Percentiles rank a stretch among this genome's conserved stretches.
Conservation (phyloP, 2,329 filamentous ascomycete genomes). For the Chrysoporthe austroafricana region DNA sequence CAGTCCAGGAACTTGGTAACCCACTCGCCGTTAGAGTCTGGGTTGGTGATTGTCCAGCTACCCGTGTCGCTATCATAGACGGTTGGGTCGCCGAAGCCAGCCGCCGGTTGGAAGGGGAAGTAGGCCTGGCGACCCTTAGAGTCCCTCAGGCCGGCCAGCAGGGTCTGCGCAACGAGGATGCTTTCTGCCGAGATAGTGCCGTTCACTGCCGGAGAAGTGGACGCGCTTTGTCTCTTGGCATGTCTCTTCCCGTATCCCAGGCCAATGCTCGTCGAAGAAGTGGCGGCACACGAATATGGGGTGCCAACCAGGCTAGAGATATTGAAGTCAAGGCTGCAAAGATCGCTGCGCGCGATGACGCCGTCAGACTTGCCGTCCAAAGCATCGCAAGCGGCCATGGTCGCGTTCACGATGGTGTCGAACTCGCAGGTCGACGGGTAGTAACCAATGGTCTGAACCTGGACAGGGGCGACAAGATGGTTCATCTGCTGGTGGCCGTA, state of each 20-base stretch:
- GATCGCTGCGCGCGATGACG: slow-evolving; percentile 45
- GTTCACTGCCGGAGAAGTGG: slow-evolving; percentile 36
- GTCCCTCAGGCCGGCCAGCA: slow-evolving; percentile 40
- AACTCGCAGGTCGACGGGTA: slow-evolving; percentile 45
- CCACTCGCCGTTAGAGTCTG: slow-evolving; percentile 32
- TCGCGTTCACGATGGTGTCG: slow-evolving; percentile 53
- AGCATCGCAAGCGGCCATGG: slow-evolving; percentile 52
- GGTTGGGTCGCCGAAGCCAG: slow-evolving; percentile 38
- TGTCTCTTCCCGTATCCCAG: slow-evolving; percentile 12
- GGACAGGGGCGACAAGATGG: slow-evolving; percentile 38
- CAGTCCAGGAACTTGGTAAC: slow-evolving; percentile 37
- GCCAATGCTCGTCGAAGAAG: slow-evolving; percentile 32
- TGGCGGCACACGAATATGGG: slow-evolving; percentile 46
- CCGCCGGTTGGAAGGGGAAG: slow-evolving; percentile 40
- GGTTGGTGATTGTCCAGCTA: not conserved
- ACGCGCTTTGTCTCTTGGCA: not conserved
- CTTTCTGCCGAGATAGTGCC: slow-evolving; percentile 40
- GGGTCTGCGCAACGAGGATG: slow-evolving; percentile 38
- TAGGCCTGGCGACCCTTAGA: slow-evolving; percentile 41
- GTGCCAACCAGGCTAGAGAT: slow-evolving; percentile 35
- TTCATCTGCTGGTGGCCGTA: slow-evolving; percentile 49
- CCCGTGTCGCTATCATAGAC: slow-evolving; percentile 38
- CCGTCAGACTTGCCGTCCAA: slow-evolving; percentile 48
- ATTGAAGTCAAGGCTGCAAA: slow-evolving; percentile 42
- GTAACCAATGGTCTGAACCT: slow-evolving; percentile 41